Percentiles rank a stretch among this genome's conserved stretches.
phyloP scores from a whole-genome alignment of 2,329 filamentous ascomycete species.

The Tympanopsis confertula region DNA sequence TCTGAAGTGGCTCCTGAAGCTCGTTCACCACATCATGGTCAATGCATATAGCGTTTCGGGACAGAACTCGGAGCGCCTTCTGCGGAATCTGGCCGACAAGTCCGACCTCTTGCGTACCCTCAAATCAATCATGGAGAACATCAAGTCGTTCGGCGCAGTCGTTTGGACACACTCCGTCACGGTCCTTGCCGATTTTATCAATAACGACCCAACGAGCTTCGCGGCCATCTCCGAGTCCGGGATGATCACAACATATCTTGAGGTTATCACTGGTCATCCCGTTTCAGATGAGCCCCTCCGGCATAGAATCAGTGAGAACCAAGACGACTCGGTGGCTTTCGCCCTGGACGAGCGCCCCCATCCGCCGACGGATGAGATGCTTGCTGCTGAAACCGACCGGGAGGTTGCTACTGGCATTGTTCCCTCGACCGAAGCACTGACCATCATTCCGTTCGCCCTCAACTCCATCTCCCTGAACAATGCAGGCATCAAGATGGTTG shows the following conservation, averaged over 20 bases:
- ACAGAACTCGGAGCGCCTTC: constrained; percentile 68
- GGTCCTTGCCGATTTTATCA: constrained; percentile 89
- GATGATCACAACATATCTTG: constrained; percentile 74
- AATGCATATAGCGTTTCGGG: constrained; percentile 59
- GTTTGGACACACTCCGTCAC: constrained; percentile 93
- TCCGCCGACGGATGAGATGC: constrained; percentile 36
- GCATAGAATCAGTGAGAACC: constrained; percentile 22
- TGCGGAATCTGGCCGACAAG: constrained; percentile 90
- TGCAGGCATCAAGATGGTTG: constrained; percentile 75
- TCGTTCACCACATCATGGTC: constrained; percentile 89
- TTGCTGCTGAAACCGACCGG: constrained; percentile 29
- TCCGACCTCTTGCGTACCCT: constrained; percentile 71
- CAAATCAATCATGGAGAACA: constrained; percentile 70
- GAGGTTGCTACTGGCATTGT: constrained; percentile 62
- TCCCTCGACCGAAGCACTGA: constrained; percentile 76
- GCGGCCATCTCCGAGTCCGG: constrained; percentile 89
- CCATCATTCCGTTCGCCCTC: constrained; percentile 74
- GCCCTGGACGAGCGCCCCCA: constrained; percentile 31
- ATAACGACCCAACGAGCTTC: constrained; percentile 96
- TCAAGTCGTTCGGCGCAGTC: constrained; percentile 71
- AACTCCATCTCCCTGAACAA: constrained; percentile 90
- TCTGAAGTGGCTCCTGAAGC: constrained; percentile 86
- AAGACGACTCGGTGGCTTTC: constrained; percentile 19
- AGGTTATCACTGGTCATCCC: constrained; percentile 57
- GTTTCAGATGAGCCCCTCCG: constrained; percentile 26